A percentile compares a stretch with the other conserved stretches of the same genome.
Evolutionary conservation across 495 filamentous ascomycete species (phyloP).

Genomic region (Penicillium canescens): DNA sequence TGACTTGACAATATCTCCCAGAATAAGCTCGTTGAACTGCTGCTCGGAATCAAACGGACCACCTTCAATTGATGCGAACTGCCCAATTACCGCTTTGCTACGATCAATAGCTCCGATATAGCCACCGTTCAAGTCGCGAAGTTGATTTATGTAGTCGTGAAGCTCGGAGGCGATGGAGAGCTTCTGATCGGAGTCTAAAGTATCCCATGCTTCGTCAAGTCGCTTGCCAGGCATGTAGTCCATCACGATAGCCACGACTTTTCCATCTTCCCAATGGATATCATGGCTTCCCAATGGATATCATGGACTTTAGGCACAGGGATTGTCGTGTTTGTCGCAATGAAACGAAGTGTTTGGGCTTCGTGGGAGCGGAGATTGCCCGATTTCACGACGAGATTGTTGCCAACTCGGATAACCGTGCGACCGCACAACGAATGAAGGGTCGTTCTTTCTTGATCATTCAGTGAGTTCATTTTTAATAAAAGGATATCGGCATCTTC

Average conservation of each 20-base stretch:
- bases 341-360: constrained; percentile 16
- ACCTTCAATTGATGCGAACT: constrained; percentile 12
- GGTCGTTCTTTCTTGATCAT: constrained; percentile 5
- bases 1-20: constrained; percentile 12
- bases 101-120: constrained; percentile 18
- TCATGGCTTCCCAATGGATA: constrained; percentile 15
- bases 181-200: constrained; percentile 15
- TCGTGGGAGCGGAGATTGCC: constrained; percentile 10
- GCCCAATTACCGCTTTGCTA: constrained; percentile 12
- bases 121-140: constrained; percentile 24
- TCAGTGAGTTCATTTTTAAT: constrained; percentile 3
- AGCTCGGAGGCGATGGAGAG: constrained; percentile 14
- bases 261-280: constrained; percentile 14
- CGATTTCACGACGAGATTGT: constrained; percentile 2
- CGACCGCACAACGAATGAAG: constrained; percentile 7
- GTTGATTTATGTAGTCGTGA: constrained; percentile 16
- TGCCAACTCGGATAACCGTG: constrained; percentile 4
- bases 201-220: constrained; percentile 24
- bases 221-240: constrained; percentile 31
- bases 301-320: constrained; percentile 27
- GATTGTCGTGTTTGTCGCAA: constrained; percentile 28
- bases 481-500: neutral
- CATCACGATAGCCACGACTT: constrained; percentile 24
- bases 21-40: constrained; percentile 29
- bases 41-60: constrained; percentile 25